Percentiles rank a stretch among this genome's conserved stretches.
Conservation (phyloP, 2,329 filamentous ascomycete genomes). For the Lithohypha guttulata region DNA sequence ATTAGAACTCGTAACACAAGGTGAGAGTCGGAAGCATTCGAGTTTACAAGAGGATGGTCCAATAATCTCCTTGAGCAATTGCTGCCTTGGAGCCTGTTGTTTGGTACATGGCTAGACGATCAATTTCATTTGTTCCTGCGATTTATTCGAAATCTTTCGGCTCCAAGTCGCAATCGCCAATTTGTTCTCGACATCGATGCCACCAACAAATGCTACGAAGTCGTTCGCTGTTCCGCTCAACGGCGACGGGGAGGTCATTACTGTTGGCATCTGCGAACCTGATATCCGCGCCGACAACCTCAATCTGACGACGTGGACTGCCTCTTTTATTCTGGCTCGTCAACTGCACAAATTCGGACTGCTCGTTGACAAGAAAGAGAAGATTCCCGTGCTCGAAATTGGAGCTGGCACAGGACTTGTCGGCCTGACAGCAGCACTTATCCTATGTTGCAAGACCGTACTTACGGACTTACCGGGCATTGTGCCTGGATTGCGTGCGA, state of each 20-base stretch:
- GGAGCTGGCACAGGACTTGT: slow-evolving; percentile 84
- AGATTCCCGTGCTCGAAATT: slow-evolving; percentile 55
- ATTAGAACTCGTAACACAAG: no score
- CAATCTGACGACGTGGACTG: slow-evolving; percentile 89
- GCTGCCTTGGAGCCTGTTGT: no score
- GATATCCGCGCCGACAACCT: slow-evolving; percentile 77
- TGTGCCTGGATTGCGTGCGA: slow-evolving; percentile 63
- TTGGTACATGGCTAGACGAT: no score
- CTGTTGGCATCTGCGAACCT: slow-evolving; percentile 70
- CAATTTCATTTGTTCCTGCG: no score
- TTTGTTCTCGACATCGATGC: no score
- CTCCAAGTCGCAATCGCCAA: no score
- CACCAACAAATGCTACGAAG: not conserved
- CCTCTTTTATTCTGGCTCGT: slow-evolving; percentile 72
- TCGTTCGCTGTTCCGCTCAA: slow-evolving; percentile 45
- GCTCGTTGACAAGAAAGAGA: slow-evolving; percentile 4
- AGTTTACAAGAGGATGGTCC: no score
- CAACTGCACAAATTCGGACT: slow-evolving; percentile 42
- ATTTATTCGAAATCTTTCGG: no score
- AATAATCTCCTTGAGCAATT: no score
- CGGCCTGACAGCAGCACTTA: slow-evolving; percentile 68
- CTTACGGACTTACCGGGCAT: slow-evolving; percentile 81
- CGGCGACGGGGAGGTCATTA: slow-evolving; percentile 39
- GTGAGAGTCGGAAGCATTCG: no score
- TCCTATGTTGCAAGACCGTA: slow-evolving; percentile 55